Base-by-base conservation (phyloP, 2,329 filamentous ascomycete species). In the Phaeophleospora eucalypticola region DNA sequence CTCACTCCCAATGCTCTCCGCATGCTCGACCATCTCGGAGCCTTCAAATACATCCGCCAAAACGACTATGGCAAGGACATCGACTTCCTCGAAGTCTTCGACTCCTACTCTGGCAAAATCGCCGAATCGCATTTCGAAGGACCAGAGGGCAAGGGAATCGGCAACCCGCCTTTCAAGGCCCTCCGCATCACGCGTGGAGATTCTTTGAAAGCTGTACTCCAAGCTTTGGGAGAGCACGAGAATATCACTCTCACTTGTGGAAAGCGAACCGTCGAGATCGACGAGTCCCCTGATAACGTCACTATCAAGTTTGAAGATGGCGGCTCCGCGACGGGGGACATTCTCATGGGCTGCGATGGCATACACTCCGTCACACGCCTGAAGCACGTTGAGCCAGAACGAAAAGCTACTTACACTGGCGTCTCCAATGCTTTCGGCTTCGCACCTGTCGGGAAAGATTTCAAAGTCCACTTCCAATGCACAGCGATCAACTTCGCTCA, bases 361-460 rank as follows among this genome's bases (percentile, higher is more conserved):
- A 70, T 73, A 12, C 65, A 64, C 58, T 69, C 65, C 36, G 65
- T 68, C 39, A 65, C 70, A 2, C 64, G 71, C 9, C 63, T 72
- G 44, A 68, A 66, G 49, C 71, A 73, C 51, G 69, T 73, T 44
- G 71, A 73, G 53, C 70, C 70, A 7, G 62, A 64, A 29, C 67
- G 70, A 19, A 71, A 65, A 48, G 63, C 62, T 20, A 60, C 64
- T 17, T 73, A 73, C 58, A 68, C 67, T 0, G 71, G 70, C 10
- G 68, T 72, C n/a, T 70, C 68, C 50, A 73, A 73, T 46, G 70
- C 69, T 3, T 73, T 73, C 45, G 70, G 70, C 20, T 73, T 72
- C 47, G 64, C 71, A 2, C 61, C 63, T n/a, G 62, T 70, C 10
- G 58, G 64, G 18, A 59, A 54, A 39, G 62, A 62, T 32, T 60